phyloP scores from a whole-genome alignment of 345 rosid species.

The Odontarrhena argentea region DNA sequence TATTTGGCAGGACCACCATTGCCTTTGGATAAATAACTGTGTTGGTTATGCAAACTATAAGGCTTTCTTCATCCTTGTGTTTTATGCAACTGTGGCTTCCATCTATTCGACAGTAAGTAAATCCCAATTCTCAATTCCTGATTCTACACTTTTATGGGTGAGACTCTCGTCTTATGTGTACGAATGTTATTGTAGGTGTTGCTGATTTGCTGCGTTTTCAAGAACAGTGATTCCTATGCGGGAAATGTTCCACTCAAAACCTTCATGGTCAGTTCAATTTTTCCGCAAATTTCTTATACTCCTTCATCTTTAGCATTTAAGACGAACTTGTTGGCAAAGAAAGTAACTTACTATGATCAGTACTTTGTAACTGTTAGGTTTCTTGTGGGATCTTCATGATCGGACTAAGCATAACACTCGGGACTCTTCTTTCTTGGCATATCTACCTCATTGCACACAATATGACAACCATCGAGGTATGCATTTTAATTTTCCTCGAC shows the following conservation, averaged over 20 bases:
- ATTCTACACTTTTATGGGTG: background rate
- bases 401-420: slow-evolving; percentile 53
- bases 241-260: slow-evolving; percentile 48
- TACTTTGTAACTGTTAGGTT: slow-evolving; percentile 42
- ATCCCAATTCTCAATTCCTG: background rate
- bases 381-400: slow-evolving; percentile 51
- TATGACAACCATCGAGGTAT: slow-evolving; percentile 88
- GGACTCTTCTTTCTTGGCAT: slow-evolving; percentile 81
- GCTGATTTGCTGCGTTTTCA: slow-evolving; percentile 47
- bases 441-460: slow-evolving; percentile 67
- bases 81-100: slow-evolving; percentile 64
- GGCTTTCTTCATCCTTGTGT: slow-evolving; percentile 68
- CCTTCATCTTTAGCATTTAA: slow-evolving; percentile 14
- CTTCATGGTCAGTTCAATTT: slow-evolving; percentile 53
- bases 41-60: slow-evolving; percentile 93
- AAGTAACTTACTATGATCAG: background rate
- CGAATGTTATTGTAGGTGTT: slow-evolving; percentile 45
- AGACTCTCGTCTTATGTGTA: slow-evolving; percentile 17
- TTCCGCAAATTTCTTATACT: slow-evolving; percentile 9
- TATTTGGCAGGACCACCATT: slow-evolving; percentile 79
- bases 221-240: slow-evolving; percentile 46
- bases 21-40: slow-evolving; percentile 90
- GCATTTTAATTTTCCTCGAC: slow-evolving; percentile 1
- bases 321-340: background rate
- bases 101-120: slow-evolving; percentile 63